Evolutionary conservation across 768 basidiomycete species (phyloP).

Genomic region (Tulasnella sp.): DNA sequence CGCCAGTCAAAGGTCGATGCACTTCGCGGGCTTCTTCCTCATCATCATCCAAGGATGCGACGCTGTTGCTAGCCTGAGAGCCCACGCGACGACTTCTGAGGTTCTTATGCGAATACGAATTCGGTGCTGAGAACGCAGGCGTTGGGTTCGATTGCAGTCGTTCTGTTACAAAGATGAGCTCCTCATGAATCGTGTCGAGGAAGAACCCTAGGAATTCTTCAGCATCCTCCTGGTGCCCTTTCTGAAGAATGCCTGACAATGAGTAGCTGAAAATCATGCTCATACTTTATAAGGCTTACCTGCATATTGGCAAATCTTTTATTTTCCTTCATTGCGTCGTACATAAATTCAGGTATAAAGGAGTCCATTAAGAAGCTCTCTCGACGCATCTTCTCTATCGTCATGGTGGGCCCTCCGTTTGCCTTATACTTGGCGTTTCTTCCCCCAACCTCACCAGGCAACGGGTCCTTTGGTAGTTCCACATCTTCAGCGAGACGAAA

Average conservation of each 20-base stretch:
- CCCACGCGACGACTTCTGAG: not conserved
- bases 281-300: slow-evolving; percentile 37
- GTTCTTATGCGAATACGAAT: slow-evolving; percentile 14
- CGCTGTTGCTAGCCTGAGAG: slow-evolving; percentile 3
- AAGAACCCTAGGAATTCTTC: slow-evolving; percentile 99
- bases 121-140: slow-evolving; percentile 26
- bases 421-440: not conserved
- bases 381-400: slow-evolving; percentile 1
- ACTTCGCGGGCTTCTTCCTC: slow-evolving; percentile 18
- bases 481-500: slow-evolving; percentile 33
- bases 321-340: slow-evolving; percentile 88
- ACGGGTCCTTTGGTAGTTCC: slow-evolving; percentile 11
- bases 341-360: slow-evolving; percentile 77
- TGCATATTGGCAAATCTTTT: slow-evolving; percentile 89
- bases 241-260: slow-evolving; percentile 31
- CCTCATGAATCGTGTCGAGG: slow-evolving; percentile 89
- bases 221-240: slow-evolving; percentile 94
- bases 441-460: slow-evolving; percentile 27
- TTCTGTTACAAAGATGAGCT: slow-evolving; percentile 58
- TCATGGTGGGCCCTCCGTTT: slow-evolving; percentile 3
- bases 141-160: slow-evolving; percentile 31
- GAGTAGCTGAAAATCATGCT: too few relatives aligned
- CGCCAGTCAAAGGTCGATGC: not conserved
- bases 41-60: not conserved
- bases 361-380: slow-evolving; percentile 38